phyloP scores from a whole-genome alignment of 1,139 yeast genomes.

The Debaryomyces robertsiae region DNA sequence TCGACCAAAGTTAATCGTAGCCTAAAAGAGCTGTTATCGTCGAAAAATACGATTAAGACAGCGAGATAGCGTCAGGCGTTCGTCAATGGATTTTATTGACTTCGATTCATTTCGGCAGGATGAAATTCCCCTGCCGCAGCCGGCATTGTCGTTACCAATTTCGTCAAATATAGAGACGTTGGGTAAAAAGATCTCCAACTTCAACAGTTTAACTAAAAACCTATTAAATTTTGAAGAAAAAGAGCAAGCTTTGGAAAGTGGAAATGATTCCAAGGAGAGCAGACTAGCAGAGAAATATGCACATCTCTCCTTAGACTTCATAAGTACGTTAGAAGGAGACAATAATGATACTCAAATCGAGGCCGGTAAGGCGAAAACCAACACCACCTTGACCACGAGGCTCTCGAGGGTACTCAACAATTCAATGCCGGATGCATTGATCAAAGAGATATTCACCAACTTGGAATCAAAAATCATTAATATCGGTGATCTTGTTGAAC shows the following conservation, averaged over 20 bases:
- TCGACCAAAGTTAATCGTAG: no score
- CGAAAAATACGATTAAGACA: not conserved
- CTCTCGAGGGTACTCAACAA: conserved; percentile 54
- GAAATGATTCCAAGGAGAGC: conserved; percentile 13
- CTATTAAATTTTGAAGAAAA: conserved; percentile 28
- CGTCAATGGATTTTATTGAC: conserved; percentile 46
- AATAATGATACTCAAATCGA: conserved; percentile 8
- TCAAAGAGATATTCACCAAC: conserved; percentile 50
- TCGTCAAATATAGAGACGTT: conserved; percentile 43
- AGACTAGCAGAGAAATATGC: conserved; percentile 44
- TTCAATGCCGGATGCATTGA: conserved; percentile 48
- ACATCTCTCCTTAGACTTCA: conserved; percentile 27
- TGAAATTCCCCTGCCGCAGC: conserved; percentile 46
- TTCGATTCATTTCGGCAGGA: conserved; percentile 39
- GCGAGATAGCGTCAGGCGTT: not conserved
- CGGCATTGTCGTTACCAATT: conserved; percentile 47
- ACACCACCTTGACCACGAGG: conserved; percentile 42
- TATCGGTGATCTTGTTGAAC: conserved; percentile 43
- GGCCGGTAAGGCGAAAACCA: conserved; percentile 2
- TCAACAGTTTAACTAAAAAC: conserved; percentile 35
- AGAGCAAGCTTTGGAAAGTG: conserved; percentile 10
- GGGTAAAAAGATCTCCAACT: conserved; percentile 37
- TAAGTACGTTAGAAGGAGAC: conserved; percentile 17
- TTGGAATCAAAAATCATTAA: conserved; percentile 46
- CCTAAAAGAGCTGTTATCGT: not conserved